Evolutionary conservation across 2,329 filamentous ascomycete species (phyloP), one percentile per base, ranked within the genome.

Genomic region (Fusarium robinianum): DNA sequence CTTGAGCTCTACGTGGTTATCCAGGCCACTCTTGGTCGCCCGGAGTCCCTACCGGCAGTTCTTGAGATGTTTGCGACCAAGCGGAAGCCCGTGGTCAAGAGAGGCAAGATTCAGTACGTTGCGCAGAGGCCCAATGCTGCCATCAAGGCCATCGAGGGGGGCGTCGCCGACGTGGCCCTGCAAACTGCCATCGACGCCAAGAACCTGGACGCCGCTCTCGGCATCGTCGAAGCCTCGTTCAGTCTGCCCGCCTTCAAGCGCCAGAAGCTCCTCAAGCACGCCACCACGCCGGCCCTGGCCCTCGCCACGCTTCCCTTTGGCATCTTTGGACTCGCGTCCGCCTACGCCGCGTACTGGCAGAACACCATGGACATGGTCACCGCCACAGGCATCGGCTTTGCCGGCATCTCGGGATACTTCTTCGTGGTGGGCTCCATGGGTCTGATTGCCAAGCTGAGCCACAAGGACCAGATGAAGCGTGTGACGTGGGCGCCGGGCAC

Each of bases 401-500:
- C 80, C 0, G 91, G 88, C 9, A 87, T 94, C 35, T 72, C 92
- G 49, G 87, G 90, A 6, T 99, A 97, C 66, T 77, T 95, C 27
- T 79, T 83, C 14, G 88, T 90, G 52, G 90, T 90, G 5, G 84
- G 82, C 4, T 89, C 85, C 8, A 80, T 97, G 39, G 94, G 92
- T 3, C 72, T 94, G 27, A 82, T 97, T 24, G 90, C 92, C 7
- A 74, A 95, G 46, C 84, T 89, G 17, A 96, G 92, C 22, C 78
- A 85, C 48, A 96, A 96, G 68, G 91, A 97, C 66, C 90, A 97
- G 69, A 96, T 96, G 88, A 85, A 87, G 61, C 83, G 94, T 14
- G 90, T 97, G 5, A 91, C 89, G 3, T 99, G 94, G 94, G 78
- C 86, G 7, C 82, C 83, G 1, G 94, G 94, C 8, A 85, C 89